These are phyloP conservation scores for Pythium inflatum DNA, from an alignment of 352 stramenopile genomes.

Conservation along the genomic window DNA sequence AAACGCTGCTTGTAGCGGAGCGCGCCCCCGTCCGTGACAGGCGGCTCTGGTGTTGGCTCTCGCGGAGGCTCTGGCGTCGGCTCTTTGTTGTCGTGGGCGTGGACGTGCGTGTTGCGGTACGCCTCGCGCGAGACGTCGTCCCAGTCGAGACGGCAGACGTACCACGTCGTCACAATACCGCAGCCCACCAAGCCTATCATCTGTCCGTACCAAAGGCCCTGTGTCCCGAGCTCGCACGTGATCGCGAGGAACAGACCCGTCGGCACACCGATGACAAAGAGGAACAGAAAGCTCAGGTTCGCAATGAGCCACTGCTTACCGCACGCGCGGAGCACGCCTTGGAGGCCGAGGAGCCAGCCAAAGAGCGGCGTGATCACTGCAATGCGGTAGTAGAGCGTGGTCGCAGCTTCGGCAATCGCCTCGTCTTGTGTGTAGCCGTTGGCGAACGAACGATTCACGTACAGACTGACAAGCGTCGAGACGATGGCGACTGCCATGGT, in stretches of 20 bases:
- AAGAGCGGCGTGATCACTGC: conserved; percentile 44
- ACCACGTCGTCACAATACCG: conserved; percentile 41
- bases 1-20: too few relatives aligned
- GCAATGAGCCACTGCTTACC: conserved; percentile 55
- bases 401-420: conserved; percentile 35
- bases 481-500: conserved; percentile 37
- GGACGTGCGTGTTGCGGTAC: conserved; percentile 46
- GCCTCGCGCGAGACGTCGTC: conserved; percentile 56
- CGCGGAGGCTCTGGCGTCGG: not conserved
- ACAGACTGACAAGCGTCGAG: conserved; percentile 36
- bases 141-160: conserved; percentile 57
- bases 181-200: conserved; percentile 51
- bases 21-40: too few relatives aligned
- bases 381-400: conserved; percentile 40
- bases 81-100: too few relatives aligned
- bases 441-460: conserved; percentile 42
- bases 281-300: conserved; percentile 56
- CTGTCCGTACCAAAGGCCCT: conserved; percentile 62
- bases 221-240: conserved; percentile 43
- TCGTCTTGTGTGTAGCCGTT: conserved; percentile 46
- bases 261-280: conserved; percentile 56
- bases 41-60: too few relatives aligned
- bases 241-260: conserved; percentile 53
- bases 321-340: conserved; percentile 54
- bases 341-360: conserved; percentile 43